Conservation (phyloP, 1,284 basidiomycete genomes). For the Naganishia liquefaciens region DNA sequence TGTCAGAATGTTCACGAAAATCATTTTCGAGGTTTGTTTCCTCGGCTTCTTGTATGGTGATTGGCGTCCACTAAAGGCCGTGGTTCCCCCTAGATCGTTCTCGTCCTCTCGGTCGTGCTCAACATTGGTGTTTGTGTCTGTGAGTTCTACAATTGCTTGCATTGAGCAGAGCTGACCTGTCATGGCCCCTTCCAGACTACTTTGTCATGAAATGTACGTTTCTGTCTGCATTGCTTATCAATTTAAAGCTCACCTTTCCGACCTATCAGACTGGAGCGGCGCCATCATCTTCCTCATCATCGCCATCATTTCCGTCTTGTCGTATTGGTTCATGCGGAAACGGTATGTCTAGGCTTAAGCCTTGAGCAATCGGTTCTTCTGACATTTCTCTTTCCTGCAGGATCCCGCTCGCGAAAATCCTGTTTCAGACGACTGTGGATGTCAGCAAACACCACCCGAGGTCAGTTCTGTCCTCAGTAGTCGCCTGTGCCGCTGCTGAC, state of each 20-base stretch:
- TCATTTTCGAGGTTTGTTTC: slow-evolving; percentile 63
- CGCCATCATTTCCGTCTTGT: slow-evolving; percentile 75
- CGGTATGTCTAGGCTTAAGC: slow-evolving; percentile 37
- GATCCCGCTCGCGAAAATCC: slow-evolving; percentile 74
- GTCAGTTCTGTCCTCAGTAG: neutral
- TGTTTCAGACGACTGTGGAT: slow-evolving; percentile 76
- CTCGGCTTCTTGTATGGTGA: neutral
- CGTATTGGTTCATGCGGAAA: slow-evolving; percentile 57
- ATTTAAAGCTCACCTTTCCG: neutral
- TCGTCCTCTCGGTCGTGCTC: slow-evolving; percentile 67
- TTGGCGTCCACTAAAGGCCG: neutral
- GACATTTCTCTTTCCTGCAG: slow-evolving; percentile 43
- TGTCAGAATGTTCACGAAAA: slow-evolving; percentile 71
- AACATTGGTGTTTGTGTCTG: slow-evolving; percentile 62
- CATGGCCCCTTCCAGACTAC: slow-evolving; percentile 58
- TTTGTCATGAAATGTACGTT: slow-evolving; percentile 66
- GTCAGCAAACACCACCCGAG: slow-evolving; percentile 77
- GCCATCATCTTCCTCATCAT: slow-evolving; percentile 72
- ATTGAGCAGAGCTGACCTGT: slow-evolving; percentile 1
- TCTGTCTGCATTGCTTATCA: neutral
- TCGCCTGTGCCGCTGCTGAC: neutral
- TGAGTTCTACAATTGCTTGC: slow-evolving; percentile 36
- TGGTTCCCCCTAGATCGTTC: slow-evolving; percentile 60
- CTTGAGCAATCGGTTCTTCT: neutral
- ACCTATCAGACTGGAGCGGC: slow-evolving; percentile 46